phyloP scores from a whole-genome alignment of 495 filamentous ascomycete genomes.

The Gamarada debralockiae region DNA sequence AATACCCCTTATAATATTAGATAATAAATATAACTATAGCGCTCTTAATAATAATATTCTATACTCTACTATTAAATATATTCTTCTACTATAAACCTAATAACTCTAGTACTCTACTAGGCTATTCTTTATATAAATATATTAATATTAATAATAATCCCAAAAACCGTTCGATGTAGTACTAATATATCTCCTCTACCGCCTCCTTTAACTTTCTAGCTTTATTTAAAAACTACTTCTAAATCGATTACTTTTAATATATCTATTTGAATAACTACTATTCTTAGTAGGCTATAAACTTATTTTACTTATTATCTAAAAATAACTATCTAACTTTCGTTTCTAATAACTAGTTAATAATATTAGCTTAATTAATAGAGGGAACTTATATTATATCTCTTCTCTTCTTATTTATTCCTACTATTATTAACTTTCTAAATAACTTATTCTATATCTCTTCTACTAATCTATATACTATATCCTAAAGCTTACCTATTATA shows the following conservation, averaged over 20 bases:
- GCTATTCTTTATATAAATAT: constrained; percentile 24
- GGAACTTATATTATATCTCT: neutral
- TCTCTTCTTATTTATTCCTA: neutral
- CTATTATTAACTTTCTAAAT: constrained; percentile 1
- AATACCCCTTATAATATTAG: neutral
- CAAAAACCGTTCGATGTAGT: constrained; percentile 12
- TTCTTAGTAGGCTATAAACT: neutral
- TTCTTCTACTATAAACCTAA: constrained; percentile 23
- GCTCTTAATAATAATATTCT: constrained; percentile 4
- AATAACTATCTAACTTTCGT: neutral
- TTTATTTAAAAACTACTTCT: neutral
- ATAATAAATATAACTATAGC: constrained; percentile 5
- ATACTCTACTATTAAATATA: constrained; percentile 7
- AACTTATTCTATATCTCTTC: neutral
- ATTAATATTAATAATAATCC: constrained; percentile 24
- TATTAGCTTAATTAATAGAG: neutral
- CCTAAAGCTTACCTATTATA: neutral
- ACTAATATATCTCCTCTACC: neutral
- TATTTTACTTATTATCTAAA: neutral
- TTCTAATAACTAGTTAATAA: neutral
- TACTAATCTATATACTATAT: neutral
- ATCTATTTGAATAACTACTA: neutral
- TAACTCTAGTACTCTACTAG: constrained; percentile 24
- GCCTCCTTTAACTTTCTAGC: neutral
- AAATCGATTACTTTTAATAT: neutral